Evolutionary conservation across 768 basidiomycete genomes (phyloP), one percentile per base, ranked within the genome.

Genomic region (Rossbeevera mucosa): DNA sequence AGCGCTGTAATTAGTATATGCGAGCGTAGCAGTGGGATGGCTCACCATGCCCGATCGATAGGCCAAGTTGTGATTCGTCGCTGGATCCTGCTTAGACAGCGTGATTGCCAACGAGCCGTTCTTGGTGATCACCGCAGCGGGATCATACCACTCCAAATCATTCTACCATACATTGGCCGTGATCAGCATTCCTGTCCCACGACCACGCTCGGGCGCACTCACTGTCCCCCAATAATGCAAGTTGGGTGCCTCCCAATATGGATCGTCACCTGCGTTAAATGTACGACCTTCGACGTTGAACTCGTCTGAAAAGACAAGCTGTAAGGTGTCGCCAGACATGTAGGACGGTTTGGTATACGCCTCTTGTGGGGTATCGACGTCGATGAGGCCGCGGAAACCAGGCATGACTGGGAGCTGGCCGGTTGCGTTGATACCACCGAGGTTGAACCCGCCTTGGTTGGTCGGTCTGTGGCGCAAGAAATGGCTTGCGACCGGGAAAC

Each of bases 301-400:
- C 72, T 92, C 91, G 64, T 93, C 90, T 1, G 82, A 85, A 68
- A 90, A 93, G 16, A 90, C 81, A 48, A 88, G 72, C 71, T 75
- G 67, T 61, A 70, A 38, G 4, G 72, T 71, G 28, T 70, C 66
- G 14, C 68, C 7, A 1, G 67, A 59, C 60, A 53, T 70, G 62
- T 76, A 82, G 0, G 71, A 66, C 40, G 63, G 57, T 47, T 69
- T 73, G 44, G 64, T 74, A 70, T 75, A 69, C 21, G 67, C 66
- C 16, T 76, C 71, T 54, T 69, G 18, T 8, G 83, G 83, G 0
- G 84, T 83, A 41, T 80, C 74, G 20, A 70, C 45, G 55, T 85
- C 83, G 56, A 85, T 78, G 43, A 84, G 66, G 12, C 72, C 75
- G 40, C 71, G 74, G 57, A 75, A 69, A 5, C 77, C 76, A 2